A percentile compares a stretch with the other conserved stretches of the same genome.
Conservation (phyloP, 306 rosid genomes). For the Casuarina cunninghamiana region DNA sequence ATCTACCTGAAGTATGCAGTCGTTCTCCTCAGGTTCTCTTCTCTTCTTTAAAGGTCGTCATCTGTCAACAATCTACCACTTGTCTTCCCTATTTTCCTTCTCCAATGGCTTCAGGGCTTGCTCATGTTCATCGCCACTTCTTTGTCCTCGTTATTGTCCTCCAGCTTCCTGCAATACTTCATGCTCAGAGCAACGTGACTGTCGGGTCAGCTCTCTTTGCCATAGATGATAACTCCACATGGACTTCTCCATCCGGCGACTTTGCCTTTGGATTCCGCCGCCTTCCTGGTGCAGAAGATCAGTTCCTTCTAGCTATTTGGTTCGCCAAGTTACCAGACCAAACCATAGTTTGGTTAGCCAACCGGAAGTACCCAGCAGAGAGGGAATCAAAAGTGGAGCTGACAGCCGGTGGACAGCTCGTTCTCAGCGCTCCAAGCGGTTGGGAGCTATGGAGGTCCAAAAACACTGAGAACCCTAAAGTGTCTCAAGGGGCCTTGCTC, state of each 20-base stretch:
- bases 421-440: not conserved
- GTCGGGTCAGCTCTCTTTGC: slow-evolving; percentile 3
- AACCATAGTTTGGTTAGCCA: not conserved
- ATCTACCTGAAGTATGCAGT: too few species aligned
- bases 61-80: not conserved
- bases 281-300: not conserved
- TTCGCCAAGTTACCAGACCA: not conserved
- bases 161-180: not conserved
- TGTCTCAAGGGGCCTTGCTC: not conserved
- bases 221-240: not conserved
- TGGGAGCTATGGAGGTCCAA: not conserved
- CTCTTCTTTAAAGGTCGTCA: not conserved
- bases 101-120: not conserved
- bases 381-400: slow-evolving; percentile 6
- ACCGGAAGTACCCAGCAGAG: not conserved
- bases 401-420: not conserved
- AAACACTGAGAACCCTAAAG: not conserved
- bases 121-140: not conserved
- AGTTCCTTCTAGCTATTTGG: not conserved
- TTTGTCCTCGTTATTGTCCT: not conserved
- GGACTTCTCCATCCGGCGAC: not conserved
- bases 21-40: too few species aligned
- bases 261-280: not conserved
- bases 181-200: not conserved
- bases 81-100: not conserved